A percentile compares a stretch with the other conserved stretches of the same genome.
phyloP scores from a whole-genome alignment of 1,284 basidiomycete species.

The Sporisorium graminicola region DNA sequence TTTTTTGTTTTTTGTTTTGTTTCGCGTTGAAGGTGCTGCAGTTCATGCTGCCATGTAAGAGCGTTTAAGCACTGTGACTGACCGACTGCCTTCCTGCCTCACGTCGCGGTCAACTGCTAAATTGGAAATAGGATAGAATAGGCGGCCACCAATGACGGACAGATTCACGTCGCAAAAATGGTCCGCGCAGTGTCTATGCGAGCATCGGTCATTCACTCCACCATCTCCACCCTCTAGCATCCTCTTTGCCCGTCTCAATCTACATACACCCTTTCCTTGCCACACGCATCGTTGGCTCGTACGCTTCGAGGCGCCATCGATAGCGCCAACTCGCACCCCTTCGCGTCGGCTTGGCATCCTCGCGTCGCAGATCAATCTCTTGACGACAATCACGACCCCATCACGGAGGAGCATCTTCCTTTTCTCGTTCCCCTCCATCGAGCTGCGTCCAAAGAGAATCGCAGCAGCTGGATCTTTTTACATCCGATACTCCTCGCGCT shows the following conservation, averaged over 20 bases:
- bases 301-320: neutral
- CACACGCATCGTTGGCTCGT: neutral
- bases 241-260: neutral
- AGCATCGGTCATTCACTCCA: neutral
- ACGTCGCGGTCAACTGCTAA: neutral
- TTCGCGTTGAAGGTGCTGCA: neutral
- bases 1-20: neutral
- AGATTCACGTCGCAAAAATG: neutral
- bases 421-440: neutral
- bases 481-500: neutral
- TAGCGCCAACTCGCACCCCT: neutral
- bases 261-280: neutral
- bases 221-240: neutral
- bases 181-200: conserved; percentile 5
- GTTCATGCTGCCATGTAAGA: neutral
- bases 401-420: neutral
- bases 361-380: neutral
- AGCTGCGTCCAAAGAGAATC: neutral
- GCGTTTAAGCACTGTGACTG: neutral
- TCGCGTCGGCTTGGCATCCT: neutral
- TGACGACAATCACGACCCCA: conserved; percentile 18
- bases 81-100: neutral
- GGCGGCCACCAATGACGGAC: neutral
- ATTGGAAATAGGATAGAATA: too few relatives aligned
- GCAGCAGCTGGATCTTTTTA: neutral